phyloP scores from a whole-genome alignment of 345 rosid genomes.

The Pseudoturritis turrita region DNA sequence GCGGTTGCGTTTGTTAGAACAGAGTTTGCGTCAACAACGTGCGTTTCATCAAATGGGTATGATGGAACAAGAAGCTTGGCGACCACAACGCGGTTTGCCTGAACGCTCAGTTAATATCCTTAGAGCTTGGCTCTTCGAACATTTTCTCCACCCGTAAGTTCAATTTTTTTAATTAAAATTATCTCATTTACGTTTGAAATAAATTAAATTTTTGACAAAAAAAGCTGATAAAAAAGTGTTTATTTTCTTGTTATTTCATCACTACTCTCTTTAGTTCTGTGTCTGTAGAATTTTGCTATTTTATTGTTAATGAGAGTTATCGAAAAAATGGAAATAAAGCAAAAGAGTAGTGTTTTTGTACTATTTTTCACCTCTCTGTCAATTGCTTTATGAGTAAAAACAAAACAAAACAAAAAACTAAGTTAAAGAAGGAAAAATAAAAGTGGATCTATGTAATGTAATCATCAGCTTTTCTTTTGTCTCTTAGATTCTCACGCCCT shows the following conservation, averaged over 20 bases:
- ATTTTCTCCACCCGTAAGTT: constrained; percentile 98
- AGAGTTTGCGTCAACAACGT: constrained; percentile 85
- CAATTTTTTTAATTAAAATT: not conserved
- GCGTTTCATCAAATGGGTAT: constrained; percentile 94
- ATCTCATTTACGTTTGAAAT: not conserved
- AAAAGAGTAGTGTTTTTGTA: constrained; percentile 27
- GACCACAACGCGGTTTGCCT: constrained; percentile 96
- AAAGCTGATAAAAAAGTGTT: constrained; percentile 2
- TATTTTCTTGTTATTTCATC: constrained; percentile 4
- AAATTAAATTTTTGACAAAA: not conserved
- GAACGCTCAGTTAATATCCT: constrained; percentile 90
- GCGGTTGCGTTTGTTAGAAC: constrained; percentile 72
- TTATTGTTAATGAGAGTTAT: constrained; percentile 26
- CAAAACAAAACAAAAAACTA: not conserved
- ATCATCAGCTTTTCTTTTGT: constrained; percentile 35
- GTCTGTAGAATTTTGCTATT: constrained; percentile 24
- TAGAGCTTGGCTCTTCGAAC: constrained; percentile 98
- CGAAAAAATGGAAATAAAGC: constrained; percentile 52
- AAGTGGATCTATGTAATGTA: constrained; percentile 17
- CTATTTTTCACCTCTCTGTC: constrained; percentile 24
- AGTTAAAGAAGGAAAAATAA: not conserved
- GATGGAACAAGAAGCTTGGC: constrained; percentile 98
- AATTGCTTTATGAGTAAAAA: constrained; percentile 27
- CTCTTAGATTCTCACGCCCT: constrained; percentile 81
- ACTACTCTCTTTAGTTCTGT: constrained; percentile 1